Evolutionary conservation across 768 basidiomycete genomes (phyloP).

Genomic region (Amyloporia xantha): DNA sequence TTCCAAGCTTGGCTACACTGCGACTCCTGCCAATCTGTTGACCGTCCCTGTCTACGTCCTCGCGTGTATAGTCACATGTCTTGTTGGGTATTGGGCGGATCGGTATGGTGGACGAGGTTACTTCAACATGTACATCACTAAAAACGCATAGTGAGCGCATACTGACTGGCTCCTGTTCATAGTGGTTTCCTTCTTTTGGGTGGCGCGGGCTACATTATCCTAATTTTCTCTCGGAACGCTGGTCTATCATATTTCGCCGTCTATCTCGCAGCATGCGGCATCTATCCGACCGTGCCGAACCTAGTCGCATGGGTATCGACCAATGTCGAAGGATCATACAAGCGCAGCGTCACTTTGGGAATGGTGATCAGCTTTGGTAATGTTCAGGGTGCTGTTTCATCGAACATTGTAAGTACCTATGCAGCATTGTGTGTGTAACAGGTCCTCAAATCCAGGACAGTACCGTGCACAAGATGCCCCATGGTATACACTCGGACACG

Average conservation of each 20-base stretch:
- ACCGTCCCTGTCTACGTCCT: slow-evolving; percentile 73
- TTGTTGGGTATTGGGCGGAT: slow-evolving; percentile 59
- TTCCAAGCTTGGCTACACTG: slow-evolving; percentile 43
- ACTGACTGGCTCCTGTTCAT: background rate
- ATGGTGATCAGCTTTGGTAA: slow-evolving; percentile 69
- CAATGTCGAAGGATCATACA: slow-evolving; percentile 71
- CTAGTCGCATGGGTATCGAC: slow-evolving; percentile 52
- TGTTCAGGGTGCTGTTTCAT: slow-evolving; percentile 72
- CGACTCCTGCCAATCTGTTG: slow-evolving; percentile 67
- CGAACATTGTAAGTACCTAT: slow-evolving; percentile 51
- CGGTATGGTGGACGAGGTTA: slow-evolving; percentile 53
- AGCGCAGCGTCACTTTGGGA: slow-evolving; percentile 63
- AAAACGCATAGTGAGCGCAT: background rate
- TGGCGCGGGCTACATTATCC: slow-evolving; percentile 61
- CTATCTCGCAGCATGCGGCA: slow-evolving; percentile 68
- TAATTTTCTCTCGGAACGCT: slow-evolving; percentile 54
- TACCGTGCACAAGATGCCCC: slow-evolving; percentile 63
- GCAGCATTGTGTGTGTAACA: background rate
- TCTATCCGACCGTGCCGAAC: slow-evolving; percentile 66
- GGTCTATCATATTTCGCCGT: slow-evolving; percentile 67
- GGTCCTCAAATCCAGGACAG: slow-evolving; percentile 19
- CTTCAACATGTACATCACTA: slow-evolving; percentile 51
- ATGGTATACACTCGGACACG: slow-evolving; percentile 59
- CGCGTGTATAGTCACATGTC: slow-evolving; percentile 61
- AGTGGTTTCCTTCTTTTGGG: slow-evolving; percentile 25